Evolutionary conservation across 208 protist genomes (phyloP), one percentile per base, ranked within the genome.

Genomic region (Acanthamoeba quina): DNA sequence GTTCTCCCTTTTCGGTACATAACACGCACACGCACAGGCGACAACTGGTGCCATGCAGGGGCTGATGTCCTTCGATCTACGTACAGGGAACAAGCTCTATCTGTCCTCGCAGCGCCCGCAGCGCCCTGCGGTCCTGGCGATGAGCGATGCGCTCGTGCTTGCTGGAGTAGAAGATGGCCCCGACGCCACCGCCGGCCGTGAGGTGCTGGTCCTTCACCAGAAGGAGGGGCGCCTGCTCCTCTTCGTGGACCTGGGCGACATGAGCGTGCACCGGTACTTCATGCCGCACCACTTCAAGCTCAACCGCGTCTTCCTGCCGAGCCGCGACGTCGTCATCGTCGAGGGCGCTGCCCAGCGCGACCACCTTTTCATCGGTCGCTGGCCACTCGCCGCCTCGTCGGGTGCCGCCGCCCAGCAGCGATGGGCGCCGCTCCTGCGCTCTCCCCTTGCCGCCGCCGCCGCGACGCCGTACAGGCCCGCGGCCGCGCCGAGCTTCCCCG

Each of bases 81-180:
- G 74, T n/a, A 41, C 44, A 85, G 76, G 76, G 11, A 86, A 86
- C 64, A 92, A 92, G 31, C 56, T 92, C 60, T 92, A 92, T 52
- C 37, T 92, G 47, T 92, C 86, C 24, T 78, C 86, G 13, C 78
- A 86, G 47, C 78, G 78, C 0, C 24, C 41, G 6, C 17, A 31
- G n/a, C 78, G 49, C 31, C 29, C 52, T 19, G 26, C 78, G 6
- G 4, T 21, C 24, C n/a, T 86, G 47, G 44, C 44, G 17, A 5
- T 86, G n/a, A 62, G 49, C 78, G 78, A 86, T 24, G 52, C 24
- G 3, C 78, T 86, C 47, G 15, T 37, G 29, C 78, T 86, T 1
- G 74, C 74, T 0, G 41, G 5, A 6, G 26, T 10, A 41, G 44
- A 1, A 17, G 47, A 83, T 19, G 15, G 17, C 52, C 15, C 52